A percentile compares a stretch with the other conserved stretches of the same genome.
Evolutionary conservation across 2,329 filamentous ascomycete genomes (phyloP).

Genomic region (Trichoderma koningiopsis): DNA sequence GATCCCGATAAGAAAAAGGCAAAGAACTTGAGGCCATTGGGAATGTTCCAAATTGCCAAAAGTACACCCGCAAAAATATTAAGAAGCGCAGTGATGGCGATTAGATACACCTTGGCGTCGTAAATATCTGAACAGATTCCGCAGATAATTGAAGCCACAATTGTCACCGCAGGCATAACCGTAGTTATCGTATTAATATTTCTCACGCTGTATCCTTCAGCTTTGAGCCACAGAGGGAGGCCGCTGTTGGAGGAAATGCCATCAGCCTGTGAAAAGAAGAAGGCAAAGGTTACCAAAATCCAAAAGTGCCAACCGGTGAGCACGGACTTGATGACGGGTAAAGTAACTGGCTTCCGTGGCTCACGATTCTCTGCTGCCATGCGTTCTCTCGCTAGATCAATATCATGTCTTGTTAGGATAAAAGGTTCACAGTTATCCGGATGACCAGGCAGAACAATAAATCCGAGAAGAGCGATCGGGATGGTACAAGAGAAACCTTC

Average conservation of each 20-base stretch:
- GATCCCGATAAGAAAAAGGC: slow-evolving; percentile 40
- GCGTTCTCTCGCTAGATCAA: slow-evolving; percentile 35
- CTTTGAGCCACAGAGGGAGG: slow-evolving; percentile 40
- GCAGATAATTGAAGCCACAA: slow-evolving; percentile 55
- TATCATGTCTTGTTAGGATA: slow-evolving; percentile 35
- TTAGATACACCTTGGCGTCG: slow-evolving; percentile 43
- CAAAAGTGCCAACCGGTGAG: slow-evolving; percentile 38
- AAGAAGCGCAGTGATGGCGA: slow-evolving; percentile 29
- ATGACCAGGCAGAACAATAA: slow-evolving; percentile 38
- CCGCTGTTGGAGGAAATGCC: slow-evolving; percentile 40
- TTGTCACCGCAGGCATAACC: slow-evolving; percentile 39
- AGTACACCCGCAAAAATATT: slow-evolving; percentile 34
- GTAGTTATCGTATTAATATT: slow-evolving; percentile 57
- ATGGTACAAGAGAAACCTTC: slow-evolving; percentile 40
- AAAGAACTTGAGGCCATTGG: slow-evolving; percentile 40
- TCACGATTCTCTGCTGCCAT: slow-evolving; percentile 37
- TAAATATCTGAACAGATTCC: slow-evolving; percentile 58
- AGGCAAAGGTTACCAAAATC: slow-evolving; percentile 33
- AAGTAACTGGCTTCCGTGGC: slow-evolving; percentile 35
- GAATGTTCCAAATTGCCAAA: slow-evolving; percentile 40
- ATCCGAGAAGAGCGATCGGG: slow-evolving; percentile 38
- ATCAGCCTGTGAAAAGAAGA: slow-evolving; percentile 38
- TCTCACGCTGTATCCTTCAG: slow-evolving; percentile 36
- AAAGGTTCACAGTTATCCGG: slow-evolving; percentile 35
- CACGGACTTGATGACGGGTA: slow-evolving; percentile 32